These are phyloP conservation scores for Podospora pseudopauciseta DNA, from an alignment of 495 filamentous ascomycete genomes.

Conservation along the genomic window DNA sequence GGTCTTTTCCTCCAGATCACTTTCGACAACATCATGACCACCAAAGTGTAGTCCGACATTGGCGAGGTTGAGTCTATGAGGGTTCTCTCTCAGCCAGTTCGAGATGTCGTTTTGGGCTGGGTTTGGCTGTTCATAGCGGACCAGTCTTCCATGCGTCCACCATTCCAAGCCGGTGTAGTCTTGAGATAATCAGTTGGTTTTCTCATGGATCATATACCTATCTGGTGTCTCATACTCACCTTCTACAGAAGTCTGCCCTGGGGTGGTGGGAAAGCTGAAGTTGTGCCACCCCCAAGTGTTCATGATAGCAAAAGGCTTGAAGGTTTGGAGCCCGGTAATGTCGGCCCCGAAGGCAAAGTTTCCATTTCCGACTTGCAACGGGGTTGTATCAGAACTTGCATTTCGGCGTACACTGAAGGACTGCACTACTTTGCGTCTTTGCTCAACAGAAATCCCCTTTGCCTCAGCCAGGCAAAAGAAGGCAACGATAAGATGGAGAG, in stretches of 20 bases:
- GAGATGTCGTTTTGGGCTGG: conserved; percentile 49
- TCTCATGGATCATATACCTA: background rate
- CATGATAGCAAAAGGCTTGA: conserved; percentile 55
- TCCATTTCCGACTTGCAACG: conserved; percentile 53
- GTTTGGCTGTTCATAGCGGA: conserved; percentile 52
- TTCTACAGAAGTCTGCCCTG: conserved; percentile 36
- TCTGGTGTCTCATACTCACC: conserved; percentile 21
- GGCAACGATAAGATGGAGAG: conserved; percentile 17
- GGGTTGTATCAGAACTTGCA: conserved; percentile 46
- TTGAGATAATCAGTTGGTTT: conserved; percentile 12
- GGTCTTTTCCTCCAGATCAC: conserved; percentile 35
- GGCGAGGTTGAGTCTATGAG: conserved; percentile 49
- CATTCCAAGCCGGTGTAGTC: conserved; percentile 47
- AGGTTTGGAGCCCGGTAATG: conserved; percentile 55
- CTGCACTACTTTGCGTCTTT: conserved; percentile 30
- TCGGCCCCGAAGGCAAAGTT: conserved; percentile 56
- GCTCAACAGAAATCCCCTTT: conserved; percentile 14
- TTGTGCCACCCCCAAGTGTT: conserved; percentile 59
- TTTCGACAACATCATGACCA: conserved; percentile 38
- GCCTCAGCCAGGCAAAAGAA: conserved; percentile 24
- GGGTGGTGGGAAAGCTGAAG: conserved; percentile 48
- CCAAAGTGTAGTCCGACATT: conserved; percentile 47
- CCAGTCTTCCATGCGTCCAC: conserved; percentile 54
- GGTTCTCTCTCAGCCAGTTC: conserved; percentile 53
- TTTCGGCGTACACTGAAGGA: conserved; percentile 43